Evolutionary conservation across 225 moss, liverwort and hornwort species (phyloP).

Genomic region (Sphagnum contortum): DNA sequence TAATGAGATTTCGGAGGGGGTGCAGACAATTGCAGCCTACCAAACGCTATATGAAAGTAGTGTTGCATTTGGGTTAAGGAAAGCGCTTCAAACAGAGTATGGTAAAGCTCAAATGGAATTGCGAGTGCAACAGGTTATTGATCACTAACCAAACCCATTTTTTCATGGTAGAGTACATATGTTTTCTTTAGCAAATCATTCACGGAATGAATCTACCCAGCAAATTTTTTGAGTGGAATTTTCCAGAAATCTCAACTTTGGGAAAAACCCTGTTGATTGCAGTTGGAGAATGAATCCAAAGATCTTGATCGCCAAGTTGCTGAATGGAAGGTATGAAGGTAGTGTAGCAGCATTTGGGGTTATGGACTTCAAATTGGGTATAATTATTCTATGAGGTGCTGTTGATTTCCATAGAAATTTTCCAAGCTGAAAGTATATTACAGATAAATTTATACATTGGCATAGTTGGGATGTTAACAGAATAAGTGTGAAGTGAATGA

Average conservation of each 20-base stretch:
- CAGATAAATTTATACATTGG: no score
- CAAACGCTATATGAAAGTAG: conserved; percentile 89
- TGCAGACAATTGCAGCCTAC: conserved; percentile 85
- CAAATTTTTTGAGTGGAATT: no score
- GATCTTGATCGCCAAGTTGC: conserved; percentile 76
- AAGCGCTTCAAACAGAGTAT: conserved; percentile 85
- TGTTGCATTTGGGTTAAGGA: conserved; percentile 79
- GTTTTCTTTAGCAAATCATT: no score
- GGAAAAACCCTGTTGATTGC: conserved; percentile 2
- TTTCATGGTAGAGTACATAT: background rate
- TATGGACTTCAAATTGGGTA: background rate
- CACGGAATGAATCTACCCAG: no score
- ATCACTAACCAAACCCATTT: background rate
- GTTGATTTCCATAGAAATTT: no score
- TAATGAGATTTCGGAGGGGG: no score
- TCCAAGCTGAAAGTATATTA: no score
- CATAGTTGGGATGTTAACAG: conserved; percentile 12
- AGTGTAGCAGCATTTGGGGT: background rate
- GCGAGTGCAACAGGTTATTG: conserved; percentile 42
- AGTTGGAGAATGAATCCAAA: conserved; percentile 69
- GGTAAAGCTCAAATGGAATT: conserved; percentile 77
- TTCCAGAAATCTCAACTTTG: no score
- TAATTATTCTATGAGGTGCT: background rate
- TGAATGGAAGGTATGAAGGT: conserved; percentile 73
- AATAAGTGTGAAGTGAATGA: conserved; percentile 91